phyloP scores from a whole-genome alignment of 2,329 filamentous ascomycete species.

The Metarhizium guizhouense region DNA sequence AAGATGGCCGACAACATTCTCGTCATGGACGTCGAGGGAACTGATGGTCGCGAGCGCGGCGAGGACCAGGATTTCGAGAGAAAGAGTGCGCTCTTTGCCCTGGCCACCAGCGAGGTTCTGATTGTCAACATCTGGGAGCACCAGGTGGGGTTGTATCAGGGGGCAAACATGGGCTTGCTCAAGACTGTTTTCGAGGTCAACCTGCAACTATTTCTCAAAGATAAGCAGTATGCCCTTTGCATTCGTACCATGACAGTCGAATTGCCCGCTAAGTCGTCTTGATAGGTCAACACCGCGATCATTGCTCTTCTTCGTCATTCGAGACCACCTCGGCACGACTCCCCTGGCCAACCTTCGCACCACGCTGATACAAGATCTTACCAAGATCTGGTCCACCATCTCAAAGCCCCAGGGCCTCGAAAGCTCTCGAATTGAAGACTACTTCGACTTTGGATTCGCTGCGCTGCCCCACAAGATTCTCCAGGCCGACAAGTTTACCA shows the following conservation, averaged over 20 bases:
- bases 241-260: not conserved
- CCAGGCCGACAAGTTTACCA: conserved; percentile 81
- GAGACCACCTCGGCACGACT: conserved; percentile 89
- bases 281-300: conserved; percentile 75
- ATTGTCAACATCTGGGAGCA: conserved; percentile 99
- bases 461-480: conserved; percentile 94
- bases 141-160: conserved; percentile 95
- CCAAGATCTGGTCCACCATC: conserved; percentile 85
- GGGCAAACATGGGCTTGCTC: conserved; percentile 95
- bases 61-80: conserved; percentile 99
- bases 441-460: conserved; percentile 97
- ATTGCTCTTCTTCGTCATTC: conserved; percentile 95
- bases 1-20: conserved; percentile 95
- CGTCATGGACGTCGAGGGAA: conserved; percentile 98
- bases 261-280: not conserved
- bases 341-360: conserved; percentile 83
- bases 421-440: conserved; percentile 83
- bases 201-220: conserved; percentile 90
- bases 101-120: conserved; percentile 94
- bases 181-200: conserved; percentile 99
- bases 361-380: conserved; percentile 82
- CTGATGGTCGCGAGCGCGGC: conserved; percentile 88
- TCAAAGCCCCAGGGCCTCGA: conserved; percentile 88
- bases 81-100: conserved; percentile 93
- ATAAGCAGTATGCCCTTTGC: conserved; percentile 60